Evolutionary conservation across 208 protist species (phyloP), one percentile per base, ranked within the genome.

Genomic region (Paratrypanosoma confusum): DNA sequence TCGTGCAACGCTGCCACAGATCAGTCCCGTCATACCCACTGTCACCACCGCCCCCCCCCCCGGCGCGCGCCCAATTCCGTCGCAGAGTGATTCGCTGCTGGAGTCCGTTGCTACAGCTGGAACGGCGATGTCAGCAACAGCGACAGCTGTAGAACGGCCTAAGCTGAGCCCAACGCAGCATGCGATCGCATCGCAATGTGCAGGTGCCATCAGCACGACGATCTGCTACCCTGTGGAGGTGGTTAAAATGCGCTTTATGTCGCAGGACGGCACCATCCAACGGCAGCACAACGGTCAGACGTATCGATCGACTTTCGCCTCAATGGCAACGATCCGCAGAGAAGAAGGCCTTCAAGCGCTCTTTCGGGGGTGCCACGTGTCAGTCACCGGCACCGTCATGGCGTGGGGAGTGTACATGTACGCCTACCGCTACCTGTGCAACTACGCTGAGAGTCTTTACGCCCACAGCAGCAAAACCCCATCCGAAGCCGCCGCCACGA

Each of bases 331-430:
- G 3, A 72, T 87, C 24, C 59, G 39, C 32, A 58, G 63, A 22
- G 62, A 78, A 26, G 71, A 91, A 52, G 82, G 76, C 6, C 4
- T 70, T 16, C 45, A 45, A 1, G 64, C 69, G 2, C 52, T 91
- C 16, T 88, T 79, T 51, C 74, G 75, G 3, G 82, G 82, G 17
- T 73, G 64, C 37, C 72, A 78, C 40, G 61, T 88, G 14, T 51
- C 82, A 0, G 62, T 91, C 3, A 28, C 65, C 5, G 82, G 75
- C 5, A 35, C 75, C 8, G 61, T 81, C 11, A 56, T 35, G 25
- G 58, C 82, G 13, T 91, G 82, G 79, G 82, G 82, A 1, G 54
- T 88, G 8, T 91, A 88, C 65, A 91, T 93, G 85, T 88, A 72
- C 43, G 39, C 68, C n/a, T 93, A 93, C 50, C 74, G 74, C 14